Conservation (phyloP, 805 yeast genomes). For the Yamadazyma akitaensis region DNA sequence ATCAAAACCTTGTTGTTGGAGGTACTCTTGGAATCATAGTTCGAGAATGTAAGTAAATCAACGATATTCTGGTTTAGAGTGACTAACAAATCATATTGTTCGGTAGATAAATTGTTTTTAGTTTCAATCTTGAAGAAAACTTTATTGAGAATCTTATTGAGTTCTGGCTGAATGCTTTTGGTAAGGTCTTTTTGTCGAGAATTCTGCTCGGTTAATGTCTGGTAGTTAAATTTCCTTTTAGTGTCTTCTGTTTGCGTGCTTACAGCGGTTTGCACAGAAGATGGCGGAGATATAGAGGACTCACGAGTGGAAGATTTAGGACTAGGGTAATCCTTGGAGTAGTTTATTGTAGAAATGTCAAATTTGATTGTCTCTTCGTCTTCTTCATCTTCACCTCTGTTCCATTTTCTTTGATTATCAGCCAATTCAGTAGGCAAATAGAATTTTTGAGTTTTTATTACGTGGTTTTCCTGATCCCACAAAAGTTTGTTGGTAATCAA, state of each 20-base stretch:
- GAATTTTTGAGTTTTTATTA: slow-evolving; percentile 26
- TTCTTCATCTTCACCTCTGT: slow-evolving; percentile 4
- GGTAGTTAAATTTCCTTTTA: slow-evolving; percentile 8
- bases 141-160: slow-evolving; percentile 38
- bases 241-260: background rate
- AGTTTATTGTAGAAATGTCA: slow-evolving; percentile 33
- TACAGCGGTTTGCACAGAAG: background rate
- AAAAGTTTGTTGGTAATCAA: slow-evolving; percentile 33
- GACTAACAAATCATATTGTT: slow-evolving; percentile 36
- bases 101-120: slow-evolving; percentile 27
- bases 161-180: slow-evolving; percentile 21
- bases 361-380: slow-evolving; percentile 24
- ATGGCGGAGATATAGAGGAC: slow-evolving; percentile 19
- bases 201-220: slow-evolving; percentile 7
- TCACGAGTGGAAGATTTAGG: slow-evolving; percentile 18
- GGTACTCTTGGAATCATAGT: slow-evolving; percentile 14
- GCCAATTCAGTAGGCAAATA: slow-evolving; percentile 38
- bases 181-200: slow-evolving; percentile 18
- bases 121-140: slow-evolving; percentile 38
- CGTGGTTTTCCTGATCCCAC: slow-evolving; percentile 40
- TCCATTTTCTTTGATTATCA: slow-evolving; percentile 32
- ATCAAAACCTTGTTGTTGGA: slow-evolving; percentile 23
- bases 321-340: slow-evolving; percentile 10
- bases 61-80: slow-evolving; percentile 34
- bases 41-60: slow-evolving; percentile 23